Evolutionary conservation across 108 stramenopile genomes (phyloP).

Genomic region (Craspedostauros australis): DNA sequence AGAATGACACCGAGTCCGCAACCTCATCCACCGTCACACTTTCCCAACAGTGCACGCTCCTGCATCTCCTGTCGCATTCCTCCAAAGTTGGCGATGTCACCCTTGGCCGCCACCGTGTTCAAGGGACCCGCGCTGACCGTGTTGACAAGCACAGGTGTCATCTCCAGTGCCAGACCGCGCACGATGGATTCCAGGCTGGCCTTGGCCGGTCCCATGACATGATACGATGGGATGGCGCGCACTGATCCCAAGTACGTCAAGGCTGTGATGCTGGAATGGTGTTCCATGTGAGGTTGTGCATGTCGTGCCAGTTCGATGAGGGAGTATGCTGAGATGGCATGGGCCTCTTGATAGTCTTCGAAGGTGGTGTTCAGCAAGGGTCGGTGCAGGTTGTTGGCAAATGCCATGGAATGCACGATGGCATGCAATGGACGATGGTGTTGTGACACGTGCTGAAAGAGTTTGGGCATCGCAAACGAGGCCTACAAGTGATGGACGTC

Average conservation of each 20-base stretch:
- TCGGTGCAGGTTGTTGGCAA: constrained; percentile 30
- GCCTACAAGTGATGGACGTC: too few species aligned
- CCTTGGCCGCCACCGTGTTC: constrained; percentile 46
- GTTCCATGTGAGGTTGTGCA: too few species aligned
- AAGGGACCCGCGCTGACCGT: constrained; percentile 60
- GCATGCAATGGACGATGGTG: constrained; percentile 12
- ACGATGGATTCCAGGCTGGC: constrained; percentile 46
- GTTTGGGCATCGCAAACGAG: too few species aligned
- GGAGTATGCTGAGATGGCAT: constrained; percentile 50
- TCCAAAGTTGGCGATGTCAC: constrained; percentile 42
- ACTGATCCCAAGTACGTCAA: constrained; percentile 52
- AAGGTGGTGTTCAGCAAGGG: constrained; percentile 20
- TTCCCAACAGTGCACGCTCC: constrained; percentile 28
- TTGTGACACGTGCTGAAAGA: constrained; percentile 19
- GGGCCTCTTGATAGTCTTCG: constrained; percentile 32
- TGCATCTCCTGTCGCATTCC: constrained; percentile 27
- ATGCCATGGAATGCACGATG: constrained; percentile 48
- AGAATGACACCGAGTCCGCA: constrained; percentile 30
- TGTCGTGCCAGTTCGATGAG: constrained; percentile 33
- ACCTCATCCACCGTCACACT: constrained; percentile 47
- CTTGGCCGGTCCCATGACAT: constrained; percentile 73
- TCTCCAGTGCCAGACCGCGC: constrained; percentile 47
- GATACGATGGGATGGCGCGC: constrained; percentile 52
- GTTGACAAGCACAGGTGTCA: constrained; percentile 44
- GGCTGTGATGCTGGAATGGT: constrained; percentile 51